A percentile compares a stretch with the other conserved stretches of the same genome.
Conservation (phyloP, 805 yeast genomes). For the Hanseniaspora lindneri region DNA sequence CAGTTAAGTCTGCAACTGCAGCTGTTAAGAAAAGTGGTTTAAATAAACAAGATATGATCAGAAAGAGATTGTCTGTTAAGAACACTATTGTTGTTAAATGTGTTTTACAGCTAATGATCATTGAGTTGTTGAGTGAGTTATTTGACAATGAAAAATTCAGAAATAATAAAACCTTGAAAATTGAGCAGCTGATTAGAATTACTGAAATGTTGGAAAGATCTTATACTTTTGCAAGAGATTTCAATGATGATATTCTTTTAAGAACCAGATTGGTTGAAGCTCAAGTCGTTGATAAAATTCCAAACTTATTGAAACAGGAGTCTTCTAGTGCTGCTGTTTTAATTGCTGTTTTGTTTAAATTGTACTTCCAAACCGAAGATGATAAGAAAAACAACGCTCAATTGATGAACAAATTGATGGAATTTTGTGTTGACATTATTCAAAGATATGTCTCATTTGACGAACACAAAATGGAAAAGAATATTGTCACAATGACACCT, state of each 20-base stretch:
- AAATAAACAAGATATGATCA: constrained; percentile 30
- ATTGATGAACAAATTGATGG: constrained; percentile 37
- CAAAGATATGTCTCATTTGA: constrained; percentile 60
- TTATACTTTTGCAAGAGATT: constrained; percentile 70
- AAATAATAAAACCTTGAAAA: constrained; percentile 41
- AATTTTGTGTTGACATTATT: constrained; percentile 60
- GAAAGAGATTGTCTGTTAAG: constrained; percentile 38
- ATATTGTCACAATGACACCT: constrained; percentile 78
- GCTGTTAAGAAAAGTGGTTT: constrained; percentile 1
- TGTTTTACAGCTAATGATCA: constrained; percentile 77
- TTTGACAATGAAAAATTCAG: constrained; percentile 62
- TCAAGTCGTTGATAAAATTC: constrained; percentile 83
- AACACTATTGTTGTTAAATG: constrained; percentile 82
- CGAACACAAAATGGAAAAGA: constrained; percentile 63
- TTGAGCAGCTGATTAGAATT: constrained; percentile 43
- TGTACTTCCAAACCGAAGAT: constrained; percentile 36
- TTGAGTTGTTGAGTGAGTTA: constrained; percentile 72
- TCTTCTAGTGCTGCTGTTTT: constrained; percentile 80
- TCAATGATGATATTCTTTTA: constrained; percentile 79
- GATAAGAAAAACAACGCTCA: constrained; percentile 41
- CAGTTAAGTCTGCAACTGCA: neutral
- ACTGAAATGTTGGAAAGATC: constrained; percentile 53
- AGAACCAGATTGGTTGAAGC: constrained; percentile 84
- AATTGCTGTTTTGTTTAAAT: constrained; percentile 64
- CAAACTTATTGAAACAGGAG: constrained; percentile 85